phyloP scores from a whole-genome alignment of 768 basidiomycete genomes.

The Imleria badia region DNA sequence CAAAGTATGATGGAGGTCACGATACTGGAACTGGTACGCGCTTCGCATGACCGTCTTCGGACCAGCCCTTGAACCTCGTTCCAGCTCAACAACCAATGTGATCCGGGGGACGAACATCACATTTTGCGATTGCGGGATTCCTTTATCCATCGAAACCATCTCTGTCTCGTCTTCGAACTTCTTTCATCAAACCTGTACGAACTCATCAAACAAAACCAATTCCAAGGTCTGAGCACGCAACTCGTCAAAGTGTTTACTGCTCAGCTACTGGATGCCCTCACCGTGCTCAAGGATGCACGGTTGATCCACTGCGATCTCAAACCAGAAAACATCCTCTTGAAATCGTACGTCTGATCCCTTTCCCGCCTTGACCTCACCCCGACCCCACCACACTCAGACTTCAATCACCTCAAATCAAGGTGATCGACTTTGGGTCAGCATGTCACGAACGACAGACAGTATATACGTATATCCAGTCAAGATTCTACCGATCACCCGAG shows the following conservation, averaged over 20 bases:
- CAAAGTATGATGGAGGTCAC: constrained; percentile 99
- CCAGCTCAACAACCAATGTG: constrained; percentile 93
- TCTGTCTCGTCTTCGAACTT: constrained; percentile 97
- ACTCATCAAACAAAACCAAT: constrained; percentile 99
- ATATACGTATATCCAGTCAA: constrained; percentile 98
- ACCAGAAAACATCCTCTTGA: constrained; percentile 96
- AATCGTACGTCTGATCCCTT: constrained; percentile 59
- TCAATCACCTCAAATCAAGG: constrained; percentile 97
- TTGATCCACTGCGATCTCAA: constrained; percentile 99
- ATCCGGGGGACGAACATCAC: constrained; percentile 94
- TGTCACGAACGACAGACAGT: constrained; percentile 99
- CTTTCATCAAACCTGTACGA: constrained; percentile 98
- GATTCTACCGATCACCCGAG: constrained; percentile 98
- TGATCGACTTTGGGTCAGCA: constrained; percentile 98
- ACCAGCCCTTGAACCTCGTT: constrained; percentile 1
- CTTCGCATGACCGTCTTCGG: background rate
- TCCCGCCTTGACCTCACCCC: background rate
- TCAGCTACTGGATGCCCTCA: constrained; percentile 89
- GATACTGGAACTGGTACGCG: constrained; percentile 87
- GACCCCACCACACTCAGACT: constrained; percentile 48
- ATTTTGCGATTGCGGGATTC: constrained; percentile 93
- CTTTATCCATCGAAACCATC: constrained; percentile 94
- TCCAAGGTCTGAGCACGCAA: constrained; percentile 94
- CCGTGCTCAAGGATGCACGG: constrained; percentile 90
- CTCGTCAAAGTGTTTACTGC: constrained; percentile 99